Conservation (phyloP, 208 protist genomes). For the Crithidia sp. region DNA sequence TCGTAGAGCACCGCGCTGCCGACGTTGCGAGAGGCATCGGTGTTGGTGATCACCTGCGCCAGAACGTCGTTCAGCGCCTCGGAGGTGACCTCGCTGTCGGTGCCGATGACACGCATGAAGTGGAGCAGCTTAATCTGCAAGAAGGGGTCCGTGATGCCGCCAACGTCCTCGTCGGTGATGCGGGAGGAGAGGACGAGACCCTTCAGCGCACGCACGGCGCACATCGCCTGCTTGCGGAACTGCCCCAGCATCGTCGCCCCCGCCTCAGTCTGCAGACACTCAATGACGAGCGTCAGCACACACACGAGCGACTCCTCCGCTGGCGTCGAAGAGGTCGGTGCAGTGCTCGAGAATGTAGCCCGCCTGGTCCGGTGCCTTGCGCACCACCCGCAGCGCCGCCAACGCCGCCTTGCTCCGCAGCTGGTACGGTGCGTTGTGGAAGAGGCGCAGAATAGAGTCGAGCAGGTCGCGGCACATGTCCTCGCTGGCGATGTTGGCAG, state of each 20-base stretch:
- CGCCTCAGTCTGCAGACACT: conserved; percentile 74
- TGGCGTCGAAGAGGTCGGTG: conserved; percentile 65
- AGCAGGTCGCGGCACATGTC: conserved; percentile 97
- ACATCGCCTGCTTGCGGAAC: conserved; percentile 89
- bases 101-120: conserved; percentile 96
- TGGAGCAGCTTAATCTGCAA: conserved; percentile 97
- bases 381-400: conserved; percentile 87
- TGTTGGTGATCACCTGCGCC: conserved; percentile 98
- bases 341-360: conserved; percentile 95
- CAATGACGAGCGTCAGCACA: conserved; percentile 92
- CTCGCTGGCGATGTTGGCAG: conserved; percentile 97
- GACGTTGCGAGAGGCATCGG: conserved; percentile 94
- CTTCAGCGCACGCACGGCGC: conserved; percentile 95
- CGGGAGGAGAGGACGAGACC: conserved; percentile 94
- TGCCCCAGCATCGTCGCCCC: conserved; percentile 55
- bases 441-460: conserved; percentile 92
- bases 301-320: conserved; percentile 89
- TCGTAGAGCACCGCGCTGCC: conserved; percentile 99
- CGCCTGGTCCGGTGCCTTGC: conserved; percentile 95
- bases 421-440: conserved; percentile 60
- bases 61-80: conserved; percentile 98
- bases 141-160: conserved; percentile 98
- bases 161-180: conserved; percentile 95
- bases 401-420: conserved; percentile 95
- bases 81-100: conserved; percentile 88